Base-by-base conservation (phyloP, 768 basidiomycete genomes). In the Boletus sensibilis region DNA sequence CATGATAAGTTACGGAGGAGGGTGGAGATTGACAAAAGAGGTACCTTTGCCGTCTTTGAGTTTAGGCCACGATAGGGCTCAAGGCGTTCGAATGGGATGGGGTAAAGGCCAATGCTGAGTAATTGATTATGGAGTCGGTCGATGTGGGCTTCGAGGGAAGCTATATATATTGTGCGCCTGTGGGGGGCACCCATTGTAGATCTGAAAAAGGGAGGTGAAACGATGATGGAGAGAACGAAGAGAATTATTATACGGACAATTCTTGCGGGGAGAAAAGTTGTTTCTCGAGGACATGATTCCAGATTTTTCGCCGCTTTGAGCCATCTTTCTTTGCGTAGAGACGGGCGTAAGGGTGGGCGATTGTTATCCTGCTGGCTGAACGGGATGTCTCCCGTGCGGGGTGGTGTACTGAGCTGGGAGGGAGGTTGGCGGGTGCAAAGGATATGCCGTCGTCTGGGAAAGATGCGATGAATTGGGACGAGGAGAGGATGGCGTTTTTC, bases 231-330 rank as follows among this genome's bases (percentile, higher is more conserved):
- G n/a, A 3, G 31, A 18, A 33, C 13, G 13, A 44, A 12, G 37
- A 41, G 9, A 16, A 33, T 25, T 4, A 5, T 5, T 13, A 37
- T 16, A 77, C 80, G 48, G 58, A 87, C 86, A 91, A 65, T 68
- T 91, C 88, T 46, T 81, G 79, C 0, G 86, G 79, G 7, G 73
- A 78, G 70, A 90, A 90, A 25, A 90, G 75, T 14, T 77, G 76
- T 66, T 89, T 89, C 70, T 91, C 89, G 55, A 89, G 80, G 1
- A 83, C 82, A 59, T 89, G 89, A 47, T 85, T 86, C 89, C 89
- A 91, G 16, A 87, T 86, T 65, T 84, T 86, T 18, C 88, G 79
- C 4, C 85, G 82, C 70, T 89, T 89, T 6, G 79, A 76, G 46
- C 79, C 79, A 46, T 82, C 79, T 44, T 83, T 83, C 66, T 84